Base-by-base conservation (phyloP, 352 stramenopile species). In the Pythium chondricola region DNA sequence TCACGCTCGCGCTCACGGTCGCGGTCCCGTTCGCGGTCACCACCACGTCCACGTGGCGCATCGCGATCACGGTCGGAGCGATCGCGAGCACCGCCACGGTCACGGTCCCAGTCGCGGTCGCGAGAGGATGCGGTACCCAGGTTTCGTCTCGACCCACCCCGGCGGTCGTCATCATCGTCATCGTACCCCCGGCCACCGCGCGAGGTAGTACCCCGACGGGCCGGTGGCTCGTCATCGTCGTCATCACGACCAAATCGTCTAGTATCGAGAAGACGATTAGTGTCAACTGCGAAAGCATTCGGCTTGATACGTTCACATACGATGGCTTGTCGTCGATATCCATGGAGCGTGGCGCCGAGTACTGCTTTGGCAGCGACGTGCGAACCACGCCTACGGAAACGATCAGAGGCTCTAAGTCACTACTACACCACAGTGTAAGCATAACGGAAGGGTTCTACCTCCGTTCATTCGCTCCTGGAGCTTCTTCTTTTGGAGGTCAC, bases 401-500 rank as follows among this genome's bases (percentile, higher is more conserved):
- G n/a, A 32, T 33, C n/a, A 32, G 27, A 27, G n/a, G n/a, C n/a
- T n/a, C n/a, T n/a, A n/a, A n/a, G n/a, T n/a, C n/a, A n/a, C n/a
- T n/a, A n/a, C n/a, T n/a, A n/a, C n/a, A n/a, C n/a, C n/a, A n/a
- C n/a, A n/a, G n/a, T n/a, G n/a, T n/a, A n/a, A n/a, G n/a, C n/a
- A n/a, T n/a, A n/a, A n/a, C n/a, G n/a, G n/a, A n/a, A n/a, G n/a
- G n/a, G 21, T 14, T 16, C 17, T 63, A 91, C 80, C 78, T 55
- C 71, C 78, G 39, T 73, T 82, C 75, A 90, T 85, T 46, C 81
- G 74, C 31, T 88, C 79, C 36, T 92, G 81, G 0, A 92, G 69
- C 53, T 90, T 93, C 53, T 90, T 93, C 66, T 89, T 93, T 61
- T 93, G 81, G 17, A 90, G 52, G 24, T 93, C 81, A 2, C 79